Percentiles rank a stretch among this genome's conserved stretches.
phyloP scores from a whole-genome alignment of 2,329 filamentous ascomycete species.

The Pestalotiopsis sp. region DNA sequence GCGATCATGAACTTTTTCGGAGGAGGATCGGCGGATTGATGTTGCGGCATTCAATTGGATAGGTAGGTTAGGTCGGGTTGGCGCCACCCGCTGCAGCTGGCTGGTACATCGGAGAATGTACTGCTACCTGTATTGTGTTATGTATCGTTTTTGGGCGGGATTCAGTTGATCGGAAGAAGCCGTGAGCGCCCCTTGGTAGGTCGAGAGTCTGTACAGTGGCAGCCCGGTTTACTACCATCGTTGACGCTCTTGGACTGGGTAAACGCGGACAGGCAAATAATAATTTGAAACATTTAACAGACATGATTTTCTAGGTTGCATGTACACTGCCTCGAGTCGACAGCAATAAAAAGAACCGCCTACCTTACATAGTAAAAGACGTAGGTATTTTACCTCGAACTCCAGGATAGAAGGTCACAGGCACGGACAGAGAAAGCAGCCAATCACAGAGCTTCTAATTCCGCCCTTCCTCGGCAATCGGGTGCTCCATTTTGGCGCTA shows the following conservation, averaged over 20 bases:
- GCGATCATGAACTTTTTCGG: constrained; percentile 1
- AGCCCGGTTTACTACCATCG: too few species aligned
- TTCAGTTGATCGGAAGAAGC: background rate
- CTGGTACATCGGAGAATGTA: too few species aligned
- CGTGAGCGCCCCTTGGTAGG: background rate
- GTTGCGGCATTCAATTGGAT: background rate
- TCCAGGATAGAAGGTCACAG: background rate
- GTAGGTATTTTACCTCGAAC: too few species aligned
- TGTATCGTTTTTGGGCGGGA: background rate
- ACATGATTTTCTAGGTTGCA: too few species aligned
- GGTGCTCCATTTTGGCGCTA: constrained; percentile 10
- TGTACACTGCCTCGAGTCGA: too few species aligned
- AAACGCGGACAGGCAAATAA: too few species aligned
- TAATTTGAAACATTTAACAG: too few species aligned
- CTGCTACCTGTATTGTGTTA: too few species aligned
- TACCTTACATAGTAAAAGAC: too few species aligned
- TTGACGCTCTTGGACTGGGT: too few species aligned
- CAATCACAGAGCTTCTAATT: constrained; percentile 14
- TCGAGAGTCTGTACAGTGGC: too few species aligned
- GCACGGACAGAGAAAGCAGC: background rate
- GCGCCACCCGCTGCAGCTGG: background rate
- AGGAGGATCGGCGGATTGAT: constrained; percentile 5
- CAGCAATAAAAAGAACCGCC: too few species aligned
- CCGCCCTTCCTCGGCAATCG: constrained; percentile 12
- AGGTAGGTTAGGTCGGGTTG: background rate